Percentiles rank a stretch among this genome's conserved stretches.
phyloP scores from a whole-genome alignment of 306 rosid genomes.

The Vicia faba region DNA sequence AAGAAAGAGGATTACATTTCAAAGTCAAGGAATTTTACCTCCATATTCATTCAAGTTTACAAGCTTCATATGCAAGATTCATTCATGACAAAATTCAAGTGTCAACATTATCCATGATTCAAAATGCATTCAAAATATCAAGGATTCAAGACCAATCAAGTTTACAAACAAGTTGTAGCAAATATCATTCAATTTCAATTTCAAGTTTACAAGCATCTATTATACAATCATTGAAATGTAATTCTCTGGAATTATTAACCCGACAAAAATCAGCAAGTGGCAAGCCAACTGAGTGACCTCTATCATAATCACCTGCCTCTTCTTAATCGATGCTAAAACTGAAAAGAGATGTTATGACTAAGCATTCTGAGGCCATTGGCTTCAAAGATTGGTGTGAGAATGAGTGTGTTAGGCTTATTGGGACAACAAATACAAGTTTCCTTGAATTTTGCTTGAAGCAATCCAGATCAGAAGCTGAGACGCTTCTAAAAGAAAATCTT shows the following conservation, averaged over 20 bases:
- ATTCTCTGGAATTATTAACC: constrained; percentile 52
- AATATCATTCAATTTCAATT: too few species aligned
- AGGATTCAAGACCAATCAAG: too few species aligned
- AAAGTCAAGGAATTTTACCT: too few species aligned
- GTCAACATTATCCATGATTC: too few species aligned
- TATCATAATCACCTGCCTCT: constrained; percentile 67
- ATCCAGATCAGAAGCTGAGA: constrained; percentile 86
- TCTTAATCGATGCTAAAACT: constrained; percentile 57
- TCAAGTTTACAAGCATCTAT: too few species aligned
- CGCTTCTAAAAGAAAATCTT: constrained; percentile 69
- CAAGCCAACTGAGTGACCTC: constrained; percentile 56
- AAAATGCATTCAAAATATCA: too few species aligned
- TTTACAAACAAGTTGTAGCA: too few species aligned
- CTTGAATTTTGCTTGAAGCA: constrained; percentile 92
- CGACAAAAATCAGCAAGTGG: constrained; percentile 69
- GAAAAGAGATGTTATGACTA: constrained; percentile 73
- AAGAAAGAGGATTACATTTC: too few species aligned
- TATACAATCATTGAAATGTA: constrained; percentile 62
- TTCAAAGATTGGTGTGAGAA: constrained; percentile 91
- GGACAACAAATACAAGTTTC: constrained; percentile 85
- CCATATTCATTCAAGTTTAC: too few species aligned
- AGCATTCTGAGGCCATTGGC: constrained; percentile 80
- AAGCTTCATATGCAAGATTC: too few species aligned
- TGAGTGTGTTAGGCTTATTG: constrained; percentile 79
- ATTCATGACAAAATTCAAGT: too few species aligned